phyloP scores from a whole-genome alignment of 2,329 filamentous ascomycete genomes.

The Xylaria sp. region DNA sequence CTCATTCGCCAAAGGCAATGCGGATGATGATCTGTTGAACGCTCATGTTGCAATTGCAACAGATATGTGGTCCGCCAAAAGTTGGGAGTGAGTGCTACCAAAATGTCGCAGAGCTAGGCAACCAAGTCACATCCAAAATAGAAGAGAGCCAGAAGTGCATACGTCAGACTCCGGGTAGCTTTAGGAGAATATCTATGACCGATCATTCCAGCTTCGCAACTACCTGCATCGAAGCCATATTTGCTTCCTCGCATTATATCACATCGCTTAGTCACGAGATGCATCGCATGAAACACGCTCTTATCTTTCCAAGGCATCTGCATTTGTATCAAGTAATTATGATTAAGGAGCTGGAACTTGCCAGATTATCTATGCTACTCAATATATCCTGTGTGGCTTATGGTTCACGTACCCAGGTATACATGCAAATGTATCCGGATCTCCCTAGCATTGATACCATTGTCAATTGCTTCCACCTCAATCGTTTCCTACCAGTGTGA shows the following conservation, averaged over 20 bases:
- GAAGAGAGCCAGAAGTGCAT: no score
- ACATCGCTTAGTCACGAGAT: neutral
- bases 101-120: no score
- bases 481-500: neutral
- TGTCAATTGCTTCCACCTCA: neutral
- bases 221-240: neutral
- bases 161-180: no score
- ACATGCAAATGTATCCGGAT: neutral
- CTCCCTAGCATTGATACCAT: neutral
- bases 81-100: no score
- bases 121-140: no score
- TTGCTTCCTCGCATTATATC: neutral
- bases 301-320: neutral
- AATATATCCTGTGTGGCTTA: no score
- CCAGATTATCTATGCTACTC: neutral
- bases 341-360: neutral
- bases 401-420: neutral
- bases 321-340: neutral
- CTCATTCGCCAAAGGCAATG: no score
- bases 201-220: no score
- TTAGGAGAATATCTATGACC: no score
- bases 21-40: no score
- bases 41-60: no score
- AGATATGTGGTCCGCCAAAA: no score
- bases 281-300: neutral